phyloP scores from a whole-genome alignment of 2,329 filamentous ascomycete species.

The Leptographium galeiforme region DNA sequence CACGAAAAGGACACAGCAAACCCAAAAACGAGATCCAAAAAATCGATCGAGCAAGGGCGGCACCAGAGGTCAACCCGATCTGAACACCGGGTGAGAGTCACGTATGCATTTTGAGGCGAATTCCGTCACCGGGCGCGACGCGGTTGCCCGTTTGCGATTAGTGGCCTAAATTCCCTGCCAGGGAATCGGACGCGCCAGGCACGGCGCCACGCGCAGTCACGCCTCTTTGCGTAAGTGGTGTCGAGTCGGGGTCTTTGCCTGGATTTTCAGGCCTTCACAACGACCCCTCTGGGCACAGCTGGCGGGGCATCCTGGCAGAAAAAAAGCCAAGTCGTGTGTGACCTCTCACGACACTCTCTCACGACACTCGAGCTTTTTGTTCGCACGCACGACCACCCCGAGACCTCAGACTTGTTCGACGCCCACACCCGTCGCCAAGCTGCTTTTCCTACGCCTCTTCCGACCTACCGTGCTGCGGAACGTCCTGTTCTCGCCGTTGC shows the following conservation, averaged over 20 bases:
- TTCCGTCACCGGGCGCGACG: background rate
- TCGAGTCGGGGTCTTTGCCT: background rate
- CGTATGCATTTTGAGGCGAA: background rate
- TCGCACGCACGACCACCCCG: background rate
- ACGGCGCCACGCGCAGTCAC: slow-evolving; percentile 1
- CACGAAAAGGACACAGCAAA: too few relatives aligned
- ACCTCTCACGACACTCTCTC: background rate
- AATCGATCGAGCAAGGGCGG: background rate
- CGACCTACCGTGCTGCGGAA: slow-evolving; percentile 22
- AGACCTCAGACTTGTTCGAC: background rate
- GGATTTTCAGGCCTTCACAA: background rate
- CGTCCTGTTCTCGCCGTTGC: slow-evolving; percentile 13
- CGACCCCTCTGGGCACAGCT: background rate
- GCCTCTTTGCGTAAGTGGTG: background rate
- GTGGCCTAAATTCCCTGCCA: background rate
- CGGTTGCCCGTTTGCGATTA: background rate
- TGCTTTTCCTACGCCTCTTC: slow-evolving; percentile 30
- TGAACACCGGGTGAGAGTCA: background rate
- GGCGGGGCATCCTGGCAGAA: background rate
- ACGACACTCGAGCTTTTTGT: background rate
- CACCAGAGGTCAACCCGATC: background rate
- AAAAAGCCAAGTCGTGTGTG: background rate
- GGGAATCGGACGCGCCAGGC: background rate
- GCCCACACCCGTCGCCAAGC: slow-evolving; percentile 17
- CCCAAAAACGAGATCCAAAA: too few relatives aligned